phyloP scores from a whole-genome alignment of 2,329 filamentous ascomycete species.

The Sphaerostilbella broomeana region DNA sequence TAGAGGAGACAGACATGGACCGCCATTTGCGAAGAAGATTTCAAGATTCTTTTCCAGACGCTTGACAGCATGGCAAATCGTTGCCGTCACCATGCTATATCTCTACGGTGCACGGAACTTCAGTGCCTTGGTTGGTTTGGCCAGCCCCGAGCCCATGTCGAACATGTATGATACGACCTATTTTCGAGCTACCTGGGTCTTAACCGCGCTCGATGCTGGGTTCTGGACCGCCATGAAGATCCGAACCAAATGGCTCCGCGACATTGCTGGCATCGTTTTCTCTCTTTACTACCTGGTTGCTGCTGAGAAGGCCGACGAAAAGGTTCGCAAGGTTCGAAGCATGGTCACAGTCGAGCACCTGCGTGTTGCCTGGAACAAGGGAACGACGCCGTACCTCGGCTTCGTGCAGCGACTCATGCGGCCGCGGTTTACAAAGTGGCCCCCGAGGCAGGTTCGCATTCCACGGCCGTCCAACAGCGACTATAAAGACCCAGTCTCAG shows the following conservation, averaged over 20 bases:
- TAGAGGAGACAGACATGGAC: conserved; percentile 82
- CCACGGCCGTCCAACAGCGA: conserved; percentile 71
- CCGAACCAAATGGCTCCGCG: conserved; percentile 67
- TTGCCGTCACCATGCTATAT: conserved; percentile 81
- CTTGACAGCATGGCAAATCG: conserved; percentile 83
- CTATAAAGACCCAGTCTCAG: conserved; percentile 75
- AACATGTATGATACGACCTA: conserved; percentile 90
- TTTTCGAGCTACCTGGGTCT: conserved; percentile 94
- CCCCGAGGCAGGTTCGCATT: conserved; percentile 77
- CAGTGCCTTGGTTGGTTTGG: conserved; percentile 81
- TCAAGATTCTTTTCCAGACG: conserved; percentile 64
- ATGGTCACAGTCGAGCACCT: conserved; percentile 86
- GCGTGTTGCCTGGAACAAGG: conserved; percentile 92
- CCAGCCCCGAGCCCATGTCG: conserved; percentile 86
- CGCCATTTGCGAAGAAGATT: conserved; percentile 63
- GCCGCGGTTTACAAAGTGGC: conserved; percentile 73
- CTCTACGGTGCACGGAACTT: conserved; percentile 91
- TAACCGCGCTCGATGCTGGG: conserved; percentile 88
- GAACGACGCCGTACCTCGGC: conserved; percentile 76
- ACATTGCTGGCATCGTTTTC: conserved; percentile 77
- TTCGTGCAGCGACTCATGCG: conserved; percentile 67
- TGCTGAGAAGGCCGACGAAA: conserved; percentile 91
- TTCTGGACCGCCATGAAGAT: conserved; percentile 99
- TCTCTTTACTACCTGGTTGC: conserved; percentile 86
- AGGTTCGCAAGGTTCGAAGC: conserved; percentile 83